Evolutionary conservation across 1,284 basidiomycete genomes (phyloP).

Genomic region (Gymnopus androsaceus): DNA sequence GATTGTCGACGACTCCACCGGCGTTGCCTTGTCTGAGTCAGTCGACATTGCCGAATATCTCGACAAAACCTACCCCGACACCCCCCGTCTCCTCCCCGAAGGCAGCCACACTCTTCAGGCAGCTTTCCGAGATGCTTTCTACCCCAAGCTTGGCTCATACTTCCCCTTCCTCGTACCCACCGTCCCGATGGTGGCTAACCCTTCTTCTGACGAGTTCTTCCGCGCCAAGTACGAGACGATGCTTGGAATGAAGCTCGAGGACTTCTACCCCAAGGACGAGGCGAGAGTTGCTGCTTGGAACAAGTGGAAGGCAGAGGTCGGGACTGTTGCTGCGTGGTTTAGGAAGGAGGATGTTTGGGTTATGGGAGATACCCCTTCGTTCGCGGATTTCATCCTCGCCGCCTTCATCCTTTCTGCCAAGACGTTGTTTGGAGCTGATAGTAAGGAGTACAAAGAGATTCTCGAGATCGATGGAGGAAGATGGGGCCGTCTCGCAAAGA

Average conservation of each 20-base stretch:
- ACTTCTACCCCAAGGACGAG: too few relatives aligned
- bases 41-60: conserved; percentile 33
- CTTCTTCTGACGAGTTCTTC: too few relatives aligned
- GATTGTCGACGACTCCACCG: conserved; percentile 20
- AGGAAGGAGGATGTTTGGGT: too few relatives aligned
- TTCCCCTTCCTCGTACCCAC: not conserved
- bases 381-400: conserved; percentile 36
- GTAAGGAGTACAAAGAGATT: conserved; percentile 31
- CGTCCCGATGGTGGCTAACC: conserved; percentile 20
- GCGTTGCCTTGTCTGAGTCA: conserved; percentile 30
- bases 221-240: conserved; percentile 27
- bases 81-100: conserved; percentile 18
- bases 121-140: too few relatives aligned
- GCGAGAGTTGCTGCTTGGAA: too few relatives aligned
- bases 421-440: conserved; percentile 22
- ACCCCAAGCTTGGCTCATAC: conserved; percentile 23
- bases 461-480: conserved; percentile 27
- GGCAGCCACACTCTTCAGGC: conserved; percentile 23
- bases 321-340: too few relatives aligned
- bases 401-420: conserved; percentile 21
- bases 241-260: conserved; percentile 25
- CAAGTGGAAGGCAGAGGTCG: too few relatives aligned
- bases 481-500: conserved; percentile 29
- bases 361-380: too few relatives aligned
- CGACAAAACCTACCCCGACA: conserved; percentile 35